Evolutionary conservation across 352 stramenopile genomes (phyloP), one percentile per base, ranked within the genome.

Genomic region (Elongisporangium anandrum): DNA sequence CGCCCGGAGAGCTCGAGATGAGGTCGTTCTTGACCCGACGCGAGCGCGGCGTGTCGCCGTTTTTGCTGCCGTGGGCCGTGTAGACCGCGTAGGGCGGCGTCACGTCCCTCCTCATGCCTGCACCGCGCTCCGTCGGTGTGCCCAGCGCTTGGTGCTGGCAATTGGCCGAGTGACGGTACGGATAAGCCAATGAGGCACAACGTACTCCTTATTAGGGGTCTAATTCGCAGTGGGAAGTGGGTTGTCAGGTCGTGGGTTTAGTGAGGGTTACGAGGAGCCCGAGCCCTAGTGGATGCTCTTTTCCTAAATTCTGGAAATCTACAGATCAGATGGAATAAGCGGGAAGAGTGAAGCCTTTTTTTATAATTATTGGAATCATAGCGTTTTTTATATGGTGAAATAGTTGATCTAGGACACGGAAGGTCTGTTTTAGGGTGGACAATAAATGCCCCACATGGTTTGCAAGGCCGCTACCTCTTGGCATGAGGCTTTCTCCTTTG

Each of bases 1-100:
- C 70, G 16, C 60, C 50, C 24, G 57, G 48, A 45, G 34, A 45
- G 34, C 5, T 45, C 34, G 34, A 45, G 12, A 45, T 45, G 34
- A 4, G 34, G 12, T 45, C 34, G 12, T 45, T 45, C 17, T 17
- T 45, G 13, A 12, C 4, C 5, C 34, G 34, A 45, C 4, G 34
- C 34, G 55, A 51, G 34, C 49, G 56, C 21, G 48, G 50, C 20
- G 50, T 38, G 13, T 45, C 34, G 4, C 26, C 41, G 26, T 45
- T n/a, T n/a, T n/a, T 64, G 47, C 45, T 55, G 59, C 47, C 48
- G 47, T 23, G 50, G 0, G 13, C 23, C 10, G 13, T 24, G 7
- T 9, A 16, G n/a, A 39, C 50, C 9, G 20, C 20, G 20, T 39
- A 19, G 12, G 24, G 21, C 10, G 15, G n/a, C 8, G 22, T 6